A percentile compares a stretch with the other conserved stretches of the same genome.
Conservation (phyloP, 441 rosid species). For the Aquilaria agallochum region DNA sequence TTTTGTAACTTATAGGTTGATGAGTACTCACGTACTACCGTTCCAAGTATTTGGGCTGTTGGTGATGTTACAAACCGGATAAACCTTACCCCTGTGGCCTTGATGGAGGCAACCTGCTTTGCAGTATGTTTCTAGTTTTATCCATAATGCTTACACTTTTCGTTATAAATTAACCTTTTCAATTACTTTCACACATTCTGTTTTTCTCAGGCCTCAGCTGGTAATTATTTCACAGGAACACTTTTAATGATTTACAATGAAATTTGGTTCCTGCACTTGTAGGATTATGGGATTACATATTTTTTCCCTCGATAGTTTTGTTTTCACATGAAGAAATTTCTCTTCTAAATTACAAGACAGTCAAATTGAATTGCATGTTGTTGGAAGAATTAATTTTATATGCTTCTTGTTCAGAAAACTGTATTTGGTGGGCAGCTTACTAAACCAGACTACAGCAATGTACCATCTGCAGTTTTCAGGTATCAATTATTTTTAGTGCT, state of each 20-base stretch:
- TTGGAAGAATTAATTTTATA: too few relatives aligned
- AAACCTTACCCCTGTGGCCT: slow-evolving; percentile 94
- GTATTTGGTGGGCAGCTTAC: slow-evolving; percentile 76
- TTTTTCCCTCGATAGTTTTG: too few relatives aligned
- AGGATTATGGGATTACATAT: too few relatives aligned
- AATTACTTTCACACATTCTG: too few relatives aligned
- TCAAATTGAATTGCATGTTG: too few relatives aligned
- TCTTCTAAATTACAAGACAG: too few relatives aligned
- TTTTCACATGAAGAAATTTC: too few relatives aligned
- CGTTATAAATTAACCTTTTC: not conserved
- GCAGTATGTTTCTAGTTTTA: slow-evolving; percentile 44
- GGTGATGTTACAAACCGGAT: slow-evolving; percentile 93
- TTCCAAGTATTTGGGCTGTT: slow-evolving; percentile 91
- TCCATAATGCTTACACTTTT: slow-evolving; percentile 5
- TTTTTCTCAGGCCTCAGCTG: too few relatives aligned
- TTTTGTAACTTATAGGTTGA: slow-evolving; percentile 50
- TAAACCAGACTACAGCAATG: slow-evolving; percentile 63
- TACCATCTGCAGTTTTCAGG: slow-evolving; percentile 89
- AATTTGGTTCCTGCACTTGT: too few relatives aligned
- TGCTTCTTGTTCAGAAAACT: slow-evolving; percentile 52
- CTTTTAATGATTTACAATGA: not conserved
- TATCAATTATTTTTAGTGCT: slow-evolving; percentile 14
- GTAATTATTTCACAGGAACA: not conserved
- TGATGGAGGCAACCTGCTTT: slow-evolving; percentile 90
- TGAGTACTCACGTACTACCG: slow-evolving; percentile 71